Percentiles rank a stretch among this genome's conserved stretches.
These are phyloP conservation scores for Bauhinia variegata DNA, from an alignment of 306 rosid species.

Conservation along the genomic window DNA sequence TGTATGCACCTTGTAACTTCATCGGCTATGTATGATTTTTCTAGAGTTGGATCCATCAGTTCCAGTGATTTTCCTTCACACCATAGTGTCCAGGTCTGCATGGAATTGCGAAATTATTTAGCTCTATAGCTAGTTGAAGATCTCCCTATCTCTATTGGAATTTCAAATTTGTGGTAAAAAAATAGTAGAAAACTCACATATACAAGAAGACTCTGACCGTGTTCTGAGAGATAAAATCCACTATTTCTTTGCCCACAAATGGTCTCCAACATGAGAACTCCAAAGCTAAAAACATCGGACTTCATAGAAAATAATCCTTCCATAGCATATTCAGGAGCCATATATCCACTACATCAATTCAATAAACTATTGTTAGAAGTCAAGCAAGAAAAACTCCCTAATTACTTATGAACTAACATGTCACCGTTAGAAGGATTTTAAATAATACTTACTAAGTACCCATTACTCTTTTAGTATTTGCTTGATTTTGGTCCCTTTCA, in stretches of 20 bases:
- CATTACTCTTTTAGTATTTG: conserved; percentile 47
- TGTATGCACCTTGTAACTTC: conserved; percentile 47
- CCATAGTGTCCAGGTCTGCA: conserved; percentile 60
- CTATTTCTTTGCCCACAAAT: conserved; percentile 27
- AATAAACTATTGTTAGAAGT: background rate
- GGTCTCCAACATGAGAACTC: conserved; percentile 31
- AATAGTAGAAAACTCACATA: conserved; percentile 7
- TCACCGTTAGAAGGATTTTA: too few species aligned
- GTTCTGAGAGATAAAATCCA: background rate
- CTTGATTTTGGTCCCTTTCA: conserved; percentile 31
- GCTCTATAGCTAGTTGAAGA: background rate
- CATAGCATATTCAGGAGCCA: conserved; percentile 44
- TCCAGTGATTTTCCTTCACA: conserved; percentile 42
- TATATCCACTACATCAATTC: conserved; percentile 38
- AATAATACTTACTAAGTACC: conserved; percentile 51
- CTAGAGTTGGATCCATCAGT: conserved; percentile 46
- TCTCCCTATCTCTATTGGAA: background rate
- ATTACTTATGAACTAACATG: too few species aligned
- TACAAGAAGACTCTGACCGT: conserved; percentile 26
- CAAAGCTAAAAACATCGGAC: conserved; percentile 36
- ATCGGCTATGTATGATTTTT: background rate
- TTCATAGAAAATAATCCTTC: conserved; percentile 28
- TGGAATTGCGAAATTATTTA: background rate
- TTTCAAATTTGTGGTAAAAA: background rate
- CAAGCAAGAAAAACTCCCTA: background rate